Evolutionary conservation across 208 protist species (phyloP).

Genomic region (Trypanosoma rangeli): DNA sequence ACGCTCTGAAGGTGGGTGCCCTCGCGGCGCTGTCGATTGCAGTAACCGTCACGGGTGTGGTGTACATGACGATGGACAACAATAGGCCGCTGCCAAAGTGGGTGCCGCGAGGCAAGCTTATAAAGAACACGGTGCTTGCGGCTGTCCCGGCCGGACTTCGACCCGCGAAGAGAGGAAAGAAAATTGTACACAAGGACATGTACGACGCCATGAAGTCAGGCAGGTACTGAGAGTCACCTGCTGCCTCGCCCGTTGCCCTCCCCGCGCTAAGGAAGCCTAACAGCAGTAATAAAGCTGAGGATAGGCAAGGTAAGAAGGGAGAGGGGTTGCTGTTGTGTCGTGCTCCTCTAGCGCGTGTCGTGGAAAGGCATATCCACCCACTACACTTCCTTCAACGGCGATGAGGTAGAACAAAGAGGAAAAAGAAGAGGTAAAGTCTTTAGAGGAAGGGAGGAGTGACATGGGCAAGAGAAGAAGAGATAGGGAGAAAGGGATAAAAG

Average conservation of each 20-base stretch:
- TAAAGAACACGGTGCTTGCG: constrained; percentile 75
- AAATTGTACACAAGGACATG: constrained; percentile 69
- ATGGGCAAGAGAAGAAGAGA: not conserved
- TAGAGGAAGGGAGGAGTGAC: not conserved
- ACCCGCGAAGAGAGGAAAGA: constrained; percentile 51
- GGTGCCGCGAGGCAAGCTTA: constrained; percentile 78
- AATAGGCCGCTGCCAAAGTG: constrained; percentile 76
- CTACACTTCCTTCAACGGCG: not conserved
- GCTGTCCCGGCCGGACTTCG: constrained; percentile 53
- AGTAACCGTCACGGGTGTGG: constrained; percentile 56
- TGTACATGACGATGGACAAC: constrained; percentile 79
- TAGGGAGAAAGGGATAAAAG: not conserved
- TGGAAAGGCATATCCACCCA: not conserved
- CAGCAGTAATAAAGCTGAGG: not conserved
- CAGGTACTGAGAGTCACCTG: constrained; percentile 35
- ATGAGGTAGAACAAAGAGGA: constrained; percentile 5
- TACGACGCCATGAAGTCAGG: constrained; percentile 87
- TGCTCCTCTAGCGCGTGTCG: not conserved
- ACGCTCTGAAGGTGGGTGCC: constrained; percentile 59
- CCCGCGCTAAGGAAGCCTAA: not conserved
- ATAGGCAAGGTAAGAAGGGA: not conserved
- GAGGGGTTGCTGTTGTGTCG: not conserved
- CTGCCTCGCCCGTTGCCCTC: not conserved
- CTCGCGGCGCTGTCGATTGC: constrained; percentile 51
- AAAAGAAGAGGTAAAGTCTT: not conserved